These are phyloP conservation scores for Mortierella antarctica DNA, from an alignment of 192 early-diverging fungal genomes.

Conservation along the genomic window DNA sequence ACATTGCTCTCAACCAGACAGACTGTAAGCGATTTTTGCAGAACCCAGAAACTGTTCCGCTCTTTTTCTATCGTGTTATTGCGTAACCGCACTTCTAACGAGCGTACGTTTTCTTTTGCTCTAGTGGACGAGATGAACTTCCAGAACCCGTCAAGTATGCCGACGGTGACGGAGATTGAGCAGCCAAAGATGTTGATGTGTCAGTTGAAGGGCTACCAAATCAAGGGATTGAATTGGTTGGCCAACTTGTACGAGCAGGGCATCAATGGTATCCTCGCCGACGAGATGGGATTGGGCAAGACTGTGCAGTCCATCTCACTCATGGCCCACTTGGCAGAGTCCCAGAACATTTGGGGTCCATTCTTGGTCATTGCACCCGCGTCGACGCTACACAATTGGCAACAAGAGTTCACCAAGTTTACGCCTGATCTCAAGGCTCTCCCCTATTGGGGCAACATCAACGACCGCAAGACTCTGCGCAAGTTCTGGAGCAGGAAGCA, in stretches of 20 bases:
- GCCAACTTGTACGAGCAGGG: constrained; percentile 88
- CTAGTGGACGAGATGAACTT: constrained; percentile 87
- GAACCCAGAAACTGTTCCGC: background rate
- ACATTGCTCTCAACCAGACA: constrained; percentile 54
- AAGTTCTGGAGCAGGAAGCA: constrained; percentile 85
- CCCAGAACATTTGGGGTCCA: constrained; percentile 90
- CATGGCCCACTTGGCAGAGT: constrained; percentile 87
- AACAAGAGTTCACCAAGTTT: constrained; percentile 87
- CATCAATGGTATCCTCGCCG: constrained; percentile 91
- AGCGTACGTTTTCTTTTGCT: constrained; percentile 3
- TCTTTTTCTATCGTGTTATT: constrained; percentile 2
- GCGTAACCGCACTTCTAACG: background rate
- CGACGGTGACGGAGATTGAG: constrained; percentile 72
- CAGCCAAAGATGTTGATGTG: constrained; percentile 92
- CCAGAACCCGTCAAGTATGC: constrained; percentile 83
- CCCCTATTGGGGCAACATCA: constrained; percentile 89
- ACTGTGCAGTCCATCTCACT: constrained; percentile 93
- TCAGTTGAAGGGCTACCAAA: constrained; percentile 83
- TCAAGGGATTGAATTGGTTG: constrained; percentile 89
- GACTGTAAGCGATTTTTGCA: constrained; percentile 50
- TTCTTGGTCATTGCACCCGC: constrained; percentile 91
- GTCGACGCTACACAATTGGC: constrained; percentile 94
- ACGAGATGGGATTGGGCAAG: constrained; percentile 90
- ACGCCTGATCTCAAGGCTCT: constrained; percentile 81
- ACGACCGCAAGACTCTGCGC: constrained; percentile 85